Evolutionary conservation across 805 yeast species (phyloP), one percentile per base, ranked within the genome.

Genomic region (Kodamaea neixiangensis): DNA sequence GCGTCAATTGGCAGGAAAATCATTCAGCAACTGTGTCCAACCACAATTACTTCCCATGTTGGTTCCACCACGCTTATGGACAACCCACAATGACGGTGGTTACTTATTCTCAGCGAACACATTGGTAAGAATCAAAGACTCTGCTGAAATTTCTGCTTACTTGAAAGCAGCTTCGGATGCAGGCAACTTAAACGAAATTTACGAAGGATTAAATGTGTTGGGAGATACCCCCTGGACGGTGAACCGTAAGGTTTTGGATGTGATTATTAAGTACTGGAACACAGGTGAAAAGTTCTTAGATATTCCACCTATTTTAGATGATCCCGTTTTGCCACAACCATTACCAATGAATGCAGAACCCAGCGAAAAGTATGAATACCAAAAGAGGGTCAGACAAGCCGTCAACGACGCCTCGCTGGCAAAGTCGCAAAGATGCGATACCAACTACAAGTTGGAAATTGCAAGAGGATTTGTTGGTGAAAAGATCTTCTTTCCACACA

Each of bases 11-110:
- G 84, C 89, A 7, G 82, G 86, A 2, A 91, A 85, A 47, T 75
- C 82, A 31, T 70, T 83, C 5, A 75, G 78, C 19, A 85, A 86
- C 46, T 77, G 87, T 1, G 82, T 87, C 3, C 89, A 84, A 60
- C 97, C 98, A 0, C 97, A 93, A 66, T 77, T 81, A 54, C 75
- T 94, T 47, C 99, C 99, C 7, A 94, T 94, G 99, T 75, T 94
- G 45, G 86, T 88, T 7, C 81, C 83, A 54, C 99, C 99, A n/a
- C 75, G 83, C 49, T 89, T 90, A 4, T 94, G 99, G 99, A 78
- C 83, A 0, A 71, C 82, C 9, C 85, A 85, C 80, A 83, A 85
- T 61, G 80, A 80, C 50, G 99, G 99, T 58, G 99, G 97, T 0
- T 92, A 89, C 61, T 74, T 80, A 52, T 85, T 83, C 61, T 76